Conservation (phyloP, 768 basidiomycete species). For the Auricularia auricula-judae region DNA sequence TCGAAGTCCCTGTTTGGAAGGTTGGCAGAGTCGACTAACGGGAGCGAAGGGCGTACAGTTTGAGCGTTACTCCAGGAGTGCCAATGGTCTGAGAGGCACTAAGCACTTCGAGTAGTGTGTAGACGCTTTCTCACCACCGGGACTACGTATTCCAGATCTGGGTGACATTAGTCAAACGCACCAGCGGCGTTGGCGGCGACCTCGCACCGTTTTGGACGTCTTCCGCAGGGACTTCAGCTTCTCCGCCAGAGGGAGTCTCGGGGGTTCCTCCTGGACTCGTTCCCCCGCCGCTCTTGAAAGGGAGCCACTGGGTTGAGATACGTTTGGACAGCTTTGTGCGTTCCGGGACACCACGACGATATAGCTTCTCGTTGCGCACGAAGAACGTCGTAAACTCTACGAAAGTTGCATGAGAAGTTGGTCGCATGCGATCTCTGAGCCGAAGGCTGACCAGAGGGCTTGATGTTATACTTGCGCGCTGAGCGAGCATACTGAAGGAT, state of each 20-base stretch:
- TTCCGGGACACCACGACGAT: background rate
- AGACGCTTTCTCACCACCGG: conserved; percentile 13
- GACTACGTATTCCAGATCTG: conserved; percentile 27
- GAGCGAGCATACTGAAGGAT: background rate
- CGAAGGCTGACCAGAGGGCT: background rate
- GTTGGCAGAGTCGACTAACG: background rate
- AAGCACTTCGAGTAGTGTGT: background rate
- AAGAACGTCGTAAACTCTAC: background rate
- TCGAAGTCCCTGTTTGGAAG: background rate
- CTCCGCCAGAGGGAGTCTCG: background rate
- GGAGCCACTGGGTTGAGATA: background rate
- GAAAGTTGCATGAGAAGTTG: too few relatives aligned
- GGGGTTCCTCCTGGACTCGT: background rate
- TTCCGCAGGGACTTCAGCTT: conserved; percentile 16
- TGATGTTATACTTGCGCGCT: background rate
- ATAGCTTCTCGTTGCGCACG: background rate
- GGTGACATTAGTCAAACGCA: background rate
- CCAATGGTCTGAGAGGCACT: conserved; percentile 17
- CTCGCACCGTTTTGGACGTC: conserved; percentile 16
- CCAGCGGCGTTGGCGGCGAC: background rate
- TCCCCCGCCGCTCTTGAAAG: background rate
- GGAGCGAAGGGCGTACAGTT: conserved; percentile 17
- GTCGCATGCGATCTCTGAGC: too few relatives aligned
- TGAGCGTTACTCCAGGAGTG: conserved; percentile 26
- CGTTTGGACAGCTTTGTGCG: background rate